Evolutionary conservation across 2,329 filamentous ascomycete species (phyloP).

Genomic region (Alternaria dauci): DNA sequence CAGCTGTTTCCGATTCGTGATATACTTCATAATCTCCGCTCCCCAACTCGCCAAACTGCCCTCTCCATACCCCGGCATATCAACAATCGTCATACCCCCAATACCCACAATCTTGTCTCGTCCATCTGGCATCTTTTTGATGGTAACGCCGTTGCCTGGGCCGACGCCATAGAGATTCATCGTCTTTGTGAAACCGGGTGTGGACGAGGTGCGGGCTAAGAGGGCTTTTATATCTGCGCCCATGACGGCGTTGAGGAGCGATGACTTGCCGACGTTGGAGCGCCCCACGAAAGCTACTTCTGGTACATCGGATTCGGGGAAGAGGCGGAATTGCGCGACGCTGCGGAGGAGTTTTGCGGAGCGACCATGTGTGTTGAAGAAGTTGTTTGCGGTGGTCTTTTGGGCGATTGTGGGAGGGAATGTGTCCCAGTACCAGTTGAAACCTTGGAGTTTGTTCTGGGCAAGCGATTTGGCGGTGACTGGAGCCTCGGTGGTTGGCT

Average conservation of each 20-base stretch:
- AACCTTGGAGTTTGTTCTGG: slow-evolving; percentile 22
- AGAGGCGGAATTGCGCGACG: slow-evolving; percentile 66
- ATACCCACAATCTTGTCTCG: slow-evolving; percentile 47
- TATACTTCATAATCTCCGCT: slow-evolving; percentile 72
- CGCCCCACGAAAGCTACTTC: slow-evolving; percentile 74
- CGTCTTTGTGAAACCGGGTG: slow-evolving; percentile 68
- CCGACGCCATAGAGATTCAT: slow-evolving; percentile 73
- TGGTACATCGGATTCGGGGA: slow-evolving; percentile 63
- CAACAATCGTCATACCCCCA: slow-evolving; percentile 66
- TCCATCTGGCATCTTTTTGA: slow-evolving; percentile 28
- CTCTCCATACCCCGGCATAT: slow-evolving; percentile 76
- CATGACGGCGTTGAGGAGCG: slow-evolving; percentile 69
- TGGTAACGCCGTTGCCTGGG: slow-evolving; percentile 32
- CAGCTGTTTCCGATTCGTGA: slow-evolving; percentile 68
- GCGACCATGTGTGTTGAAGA: slow-evolving; percentile 51
- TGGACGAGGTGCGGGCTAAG: slow-evolving; percentile 60
- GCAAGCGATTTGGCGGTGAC: slow-evolving; percentile 4
- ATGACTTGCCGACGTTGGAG: slow-evolving; percentile 75
- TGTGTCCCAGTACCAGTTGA: slow-evolving; percentile 49
- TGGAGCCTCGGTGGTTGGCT: slow-evolving; percentile 12
- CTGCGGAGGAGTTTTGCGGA: slow-evolving; percentile 66
- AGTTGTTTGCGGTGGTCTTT: slow-evolving; percentile 52
- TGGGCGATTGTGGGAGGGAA: slow-evolving; percentile 42
- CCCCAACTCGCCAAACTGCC: slow-evolving; percentile 71
- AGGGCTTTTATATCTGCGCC: slow-evolving; percentile 55